Conservation (phyloP, 345 rosid genomes). For the Stellera chamaejasme region DNA sequence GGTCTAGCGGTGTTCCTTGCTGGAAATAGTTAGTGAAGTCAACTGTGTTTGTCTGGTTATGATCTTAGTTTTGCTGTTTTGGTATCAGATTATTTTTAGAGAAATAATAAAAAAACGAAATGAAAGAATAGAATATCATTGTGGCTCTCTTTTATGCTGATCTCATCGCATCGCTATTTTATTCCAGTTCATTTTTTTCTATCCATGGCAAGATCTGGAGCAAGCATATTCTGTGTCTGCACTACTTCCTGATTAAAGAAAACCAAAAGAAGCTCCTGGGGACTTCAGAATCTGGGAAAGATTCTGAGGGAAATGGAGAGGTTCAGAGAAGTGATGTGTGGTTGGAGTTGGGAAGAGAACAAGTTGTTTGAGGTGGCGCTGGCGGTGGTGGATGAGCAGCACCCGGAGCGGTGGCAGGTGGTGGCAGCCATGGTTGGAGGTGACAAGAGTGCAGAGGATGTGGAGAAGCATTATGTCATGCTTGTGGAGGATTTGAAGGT, state of each 20-base stretch:
- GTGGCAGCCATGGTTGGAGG: constrained; percentile 67
- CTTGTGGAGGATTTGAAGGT: constrained; percentile 57
- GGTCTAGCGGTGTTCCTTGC: constrained; percentile 8
- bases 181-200: constrained; percentile 1
- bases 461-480: constrained; percentile 43
- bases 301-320: constrained; percentile 30
- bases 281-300: constrained; percentile 23
- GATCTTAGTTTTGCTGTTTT: constrained; percentile 27
- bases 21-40: constrained; percentile 24
- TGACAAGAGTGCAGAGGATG: constrained; percentile 50
- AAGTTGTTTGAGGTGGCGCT: constrained; percentile 63
- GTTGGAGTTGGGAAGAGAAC: constrained; percentile 83
- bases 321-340: constrained; percentile 23
- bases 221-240: constrained; percentile 4
- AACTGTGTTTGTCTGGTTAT: constrained; percentile 23
- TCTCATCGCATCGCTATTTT: constrained; percentile 8
- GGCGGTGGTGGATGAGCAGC: constrained; percentile 50
- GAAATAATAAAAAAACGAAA: no score
- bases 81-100: not conserved
- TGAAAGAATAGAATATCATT: not conserved
- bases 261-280: constrained; percentile 15
- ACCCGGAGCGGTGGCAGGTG: constrained; percentile 54
- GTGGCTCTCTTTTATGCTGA: constrained; percentile 1
- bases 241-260: constrained; percentile 19
- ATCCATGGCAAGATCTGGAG: constrained; percentile 21